A percentile compares a stretch with the other conserved stretches of the same genome.
These are phyloP conservation scores for Paraphoma sp. DNA, from an alignment of 2,329 filamentous ascomycete species.

Conservation along the genomic window DNA sequence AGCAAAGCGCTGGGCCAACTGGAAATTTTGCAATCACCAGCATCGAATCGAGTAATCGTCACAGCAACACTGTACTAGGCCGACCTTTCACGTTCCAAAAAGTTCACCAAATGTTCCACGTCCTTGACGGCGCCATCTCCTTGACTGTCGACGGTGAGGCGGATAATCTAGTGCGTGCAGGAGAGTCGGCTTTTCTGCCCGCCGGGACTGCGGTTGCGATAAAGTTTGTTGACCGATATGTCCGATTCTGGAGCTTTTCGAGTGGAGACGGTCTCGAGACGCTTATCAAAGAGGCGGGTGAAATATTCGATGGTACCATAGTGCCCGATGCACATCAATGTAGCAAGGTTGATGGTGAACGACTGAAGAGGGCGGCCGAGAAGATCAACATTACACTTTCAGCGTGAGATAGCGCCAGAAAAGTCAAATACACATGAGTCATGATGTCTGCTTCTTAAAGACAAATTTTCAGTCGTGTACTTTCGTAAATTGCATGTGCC, in stretches of 20 bases:
- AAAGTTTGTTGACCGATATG: slow-evolving; percentile 22
- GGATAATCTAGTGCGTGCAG: slow-evolving; percentile 19
- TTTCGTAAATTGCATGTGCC: no score
- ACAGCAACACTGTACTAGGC: slow-evolving; percentile 12
- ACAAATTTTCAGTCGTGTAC: no score
- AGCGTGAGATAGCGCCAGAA: neutral
- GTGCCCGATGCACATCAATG: slow-evolving; percentile 16
- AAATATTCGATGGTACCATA: slow-evolving; percentile 17
- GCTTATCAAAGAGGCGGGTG: slow-evolving; percentile 21
- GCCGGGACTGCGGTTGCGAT: slow-evolving; percentile 19
- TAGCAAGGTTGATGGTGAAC: slow-evolving; percentile 2
- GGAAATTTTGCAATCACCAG: slow-evolving; percentile 27
- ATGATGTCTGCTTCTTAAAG: neutral
- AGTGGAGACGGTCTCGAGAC: slow-evolving; percentile 25
- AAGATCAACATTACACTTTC: slow-evolving; percentile 6
- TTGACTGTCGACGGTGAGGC: slow-evolving; percentile 11
- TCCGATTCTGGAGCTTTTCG: slow-evolving; percentile 25
- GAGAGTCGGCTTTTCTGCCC: slow-evolving; percentile 24
- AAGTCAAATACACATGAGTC: neutral
- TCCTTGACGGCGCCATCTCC: slow-evolving; percentile 21
- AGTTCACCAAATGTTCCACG: slow-evolving; percentile 22
- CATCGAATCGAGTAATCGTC: slow-evolving; percentile 23
- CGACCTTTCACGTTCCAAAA: slow-evolving; percentile 16
- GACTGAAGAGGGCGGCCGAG: slow-evolving; percentile 8
- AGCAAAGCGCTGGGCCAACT: slow-evolving; percentile 12